Evolutionary conservation across 192 early-diverging fungal species (phyloP), one percentile per base, ranked within the genome.

Genomic region (Backusella tuberculispora): DNA sequence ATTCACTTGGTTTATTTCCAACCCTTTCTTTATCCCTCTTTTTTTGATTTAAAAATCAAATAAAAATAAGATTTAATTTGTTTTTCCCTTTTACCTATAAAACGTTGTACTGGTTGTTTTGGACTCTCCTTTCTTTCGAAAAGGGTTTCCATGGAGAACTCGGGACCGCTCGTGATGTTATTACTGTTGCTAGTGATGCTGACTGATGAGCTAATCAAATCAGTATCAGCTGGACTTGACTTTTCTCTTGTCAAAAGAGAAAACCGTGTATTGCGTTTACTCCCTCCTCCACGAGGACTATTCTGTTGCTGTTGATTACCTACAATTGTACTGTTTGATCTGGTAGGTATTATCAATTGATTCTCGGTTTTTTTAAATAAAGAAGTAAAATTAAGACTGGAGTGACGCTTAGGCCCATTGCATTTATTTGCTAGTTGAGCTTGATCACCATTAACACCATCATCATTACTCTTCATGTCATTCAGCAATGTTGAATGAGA

Each of bases 401-500:
- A 60, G 53, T 60, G 53, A 4, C 53, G 53, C 26, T 60, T 60
- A 26, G 53, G 53, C 26, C 26, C 26, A 10, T 60, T 60, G 21
- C 26, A 19, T 7, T 60, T 24, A 60, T 60, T 34, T 34, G 0
- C 53, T 60, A 26, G 53, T 12, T 13, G 53, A 1, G 12, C 21
- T 60, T 60, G 9, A 10, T 60, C 29, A 34, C 29, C 29, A 34
- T 34, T 0, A 34, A 34, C 29, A 34, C 1, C 29, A 34, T 34
- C 29, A 34, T 34, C 29, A 34, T 34, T 34, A 2, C 29, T 7
- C 53, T 60, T 60, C 53, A 60, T 60, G 53, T 60, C 53, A 60
- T 26, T 60, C 21, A 60, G 21, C 53, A 60, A 60, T 60, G 53
- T 60, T 24, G 53, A 60, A 60, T 60, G 53, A 60, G 53, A 60